Evolutionary conservation across 148 eudicot genomes (phyloP).

Genomic region (Silene uniflora): DNA sequence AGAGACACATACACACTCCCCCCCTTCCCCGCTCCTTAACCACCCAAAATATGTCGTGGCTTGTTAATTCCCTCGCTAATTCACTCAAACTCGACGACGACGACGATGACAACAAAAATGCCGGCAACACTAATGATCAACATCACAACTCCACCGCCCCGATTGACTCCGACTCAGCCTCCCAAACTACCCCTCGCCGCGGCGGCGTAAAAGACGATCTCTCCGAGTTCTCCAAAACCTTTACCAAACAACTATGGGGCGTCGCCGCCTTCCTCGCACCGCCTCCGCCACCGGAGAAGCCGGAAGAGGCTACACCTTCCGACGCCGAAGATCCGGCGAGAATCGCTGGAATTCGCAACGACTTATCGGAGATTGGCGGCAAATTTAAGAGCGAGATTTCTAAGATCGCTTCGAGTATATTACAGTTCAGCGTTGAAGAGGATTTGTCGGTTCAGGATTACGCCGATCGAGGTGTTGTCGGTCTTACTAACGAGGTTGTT

Average conservation of each 20-base stretch:
- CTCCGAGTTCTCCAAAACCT: conserved; percentile 73
- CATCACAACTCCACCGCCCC: conserved; percentile 4
- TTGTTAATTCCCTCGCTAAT: conserved; percentile 65
- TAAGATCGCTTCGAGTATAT: conserved; percentile 67
- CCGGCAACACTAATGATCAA: no score
- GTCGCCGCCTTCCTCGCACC: conserved; percentile 91
- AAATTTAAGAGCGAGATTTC: conserved; percentile 70
- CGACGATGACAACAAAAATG: background rate
- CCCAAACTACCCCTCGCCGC: conserved; percentile 22
- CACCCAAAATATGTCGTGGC: conserved; percentile 60
- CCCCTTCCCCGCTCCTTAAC: background rate
- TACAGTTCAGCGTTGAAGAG: conserved; percentile 55
- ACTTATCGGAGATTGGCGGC: conserved; percentile 85
- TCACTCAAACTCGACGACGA: conserved; percentile 58
- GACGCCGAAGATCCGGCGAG: conserved; percentile 20
- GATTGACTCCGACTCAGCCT: background rate
- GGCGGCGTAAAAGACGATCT: conserved; percentile 93
- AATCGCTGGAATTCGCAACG: conserved; percentile 49
- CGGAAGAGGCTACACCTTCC: background rate
- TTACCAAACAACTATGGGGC: conserved; percentile 78
- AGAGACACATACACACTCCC: background rate
- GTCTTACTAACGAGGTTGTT: conserved; percentile 81
- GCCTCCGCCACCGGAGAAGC: conserved; percentile 37
- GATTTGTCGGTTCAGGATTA: conserved; percentile 33
- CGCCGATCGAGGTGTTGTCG: conserved; percentile 45